phyloP scores from a whole-genome alignment of 192 early-diverging fungal genomes.

The Backusella circina region DNA sequence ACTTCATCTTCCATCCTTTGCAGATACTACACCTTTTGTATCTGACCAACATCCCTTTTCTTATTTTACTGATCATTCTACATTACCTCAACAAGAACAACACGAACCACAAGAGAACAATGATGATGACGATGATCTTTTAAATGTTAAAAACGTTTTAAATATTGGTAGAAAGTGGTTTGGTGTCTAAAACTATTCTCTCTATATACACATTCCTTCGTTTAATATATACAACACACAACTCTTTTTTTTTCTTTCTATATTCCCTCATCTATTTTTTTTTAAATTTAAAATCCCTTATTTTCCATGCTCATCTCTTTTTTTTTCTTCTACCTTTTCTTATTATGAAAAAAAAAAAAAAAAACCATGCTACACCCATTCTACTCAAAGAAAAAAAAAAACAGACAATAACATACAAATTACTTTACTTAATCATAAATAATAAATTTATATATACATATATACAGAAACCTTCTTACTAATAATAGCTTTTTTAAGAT shows the following conservation, averaged over 20 bases:
- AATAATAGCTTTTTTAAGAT: too few species aligned
- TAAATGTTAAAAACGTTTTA: constrained; percentile 1
- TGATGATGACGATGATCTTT: background rate
- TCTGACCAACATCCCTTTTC: constrained; percentile 24
- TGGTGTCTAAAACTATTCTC: constrained; percentile 1
- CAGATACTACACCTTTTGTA: constrained; percentile 10
- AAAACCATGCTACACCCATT: background rate
- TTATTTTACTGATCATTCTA: constrained; percentile 16
- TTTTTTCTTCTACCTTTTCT: background rate
- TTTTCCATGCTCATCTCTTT: background rate
- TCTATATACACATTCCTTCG: background rate
- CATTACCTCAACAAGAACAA: background rate
- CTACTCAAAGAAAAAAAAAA: background rate
- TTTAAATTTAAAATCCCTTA: background rate
- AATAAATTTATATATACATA: background rate
- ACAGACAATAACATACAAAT: background rate
- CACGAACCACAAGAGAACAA: background rate
- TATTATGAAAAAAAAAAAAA: background rate
- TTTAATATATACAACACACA: background rate
- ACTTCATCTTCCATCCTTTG: constrained; percentile 4
- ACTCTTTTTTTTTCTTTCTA: background rate
- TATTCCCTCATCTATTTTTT: background rate
- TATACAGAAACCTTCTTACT: too few species aligned
- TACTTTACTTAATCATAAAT: background rate
- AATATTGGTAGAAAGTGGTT: constrained; percentile 7